Base-by-base conservation (phyloP, 1,284 basidiomycete species). In the Pyrrhoderma noxium region DNA sequence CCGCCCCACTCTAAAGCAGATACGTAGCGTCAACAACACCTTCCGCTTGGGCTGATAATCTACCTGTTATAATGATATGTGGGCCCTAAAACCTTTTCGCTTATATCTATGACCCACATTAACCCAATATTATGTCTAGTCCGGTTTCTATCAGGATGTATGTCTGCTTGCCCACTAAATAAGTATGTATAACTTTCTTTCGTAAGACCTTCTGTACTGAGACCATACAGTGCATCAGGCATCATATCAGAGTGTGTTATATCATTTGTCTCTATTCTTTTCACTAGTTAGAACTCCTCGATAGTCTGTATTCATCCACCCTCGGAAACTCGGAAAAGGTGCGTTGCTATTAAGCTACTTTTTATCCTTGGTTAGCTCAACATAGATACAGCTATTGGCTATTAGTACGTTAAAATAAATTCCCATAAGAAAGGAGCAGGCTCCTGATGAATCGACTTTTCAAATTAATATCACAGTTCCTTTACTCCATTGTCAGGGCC, bases 401-500 rank as follows among this genome's bases (percentile, higher is more conserved):
- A 23, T 19, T 55, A 55, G 53, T 55, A 18, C 38, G 53, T 44
- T 22, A 14, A 19, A 16, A 31, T 11, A 31, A 31, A 5, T 31
- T 5, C 5, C 27, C 27, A 31, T 31, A 31, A 31, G 27, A 11
- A 31, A 31, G 27, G 11, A 31, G 27, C 27, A n/a, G n/a, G n/a
- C n/a, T n/a, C n/a, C n/a, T 31, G 27, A 31, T 31, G 11, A 11
- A 11, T 11, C 11, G 11, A 5, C 7, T 31, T 31, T 5, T 31
- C 11, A 31, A 31, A 31, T n/a, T n/a, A n/a, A n/a, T n/a, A n/a
- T 9, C 5, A 1, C 34, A 60, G 60, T 42, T 38, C 53, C 0
- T 59, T 61, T 18, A 60, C 52, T 38, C 54, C 58, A 2, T 49
- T 62, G 0, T 59, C 59, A 1, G 62, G 59, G 1, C 62, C 63